Evolutionary conservation across 2,329 filamentous ascomycete genomes (phyloP).

Genomic region (Scytalidium lignicola): DNA sequence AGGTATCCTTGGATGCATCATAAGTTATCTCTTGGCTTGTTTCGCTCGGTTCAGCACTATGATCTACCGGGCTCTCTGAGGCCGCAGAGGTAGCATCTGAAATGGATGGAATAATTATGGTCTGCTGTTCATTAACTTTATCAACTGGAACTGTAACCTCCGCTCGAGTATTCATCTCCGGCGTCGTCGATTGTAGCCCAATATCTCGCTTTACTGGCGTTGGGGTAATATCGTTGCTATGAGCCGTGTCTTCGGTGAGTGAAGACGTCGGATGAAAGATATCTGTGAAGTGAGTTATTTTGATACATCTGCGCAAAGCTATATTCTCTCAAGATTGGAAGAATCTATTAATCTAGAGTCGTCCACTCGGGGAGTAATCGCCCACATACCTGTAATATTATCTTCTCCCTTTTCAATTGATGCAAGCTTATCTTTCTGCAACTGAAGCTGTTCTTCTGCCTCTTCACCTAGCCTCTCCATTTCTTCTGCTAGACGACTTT

Average conservation of each 20-base stretch:
- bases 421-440: constrained; percentile 27
- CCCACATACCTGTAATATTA: constrained; percentile 17
- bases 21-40: not conserved
- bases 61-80: not conserved
- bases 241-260: not conserved
- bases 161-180: not conserved
- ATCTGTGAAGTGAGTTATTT: constrained; percentile 16
- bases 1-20: not conserved
- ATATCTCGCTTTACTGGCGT: not conserved
- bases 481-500: constrained; percentile 27
- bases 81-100: not conserved
- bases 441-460: constrained; percentile 28
- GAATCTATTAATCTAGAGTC: not conserved
- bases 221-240: not conserved
- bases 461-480: constrained; percentile 27
- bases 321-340: not conserved
- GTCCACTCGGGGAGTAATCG: not conserved
- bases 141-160: not conserved
- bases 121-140: not conserved
- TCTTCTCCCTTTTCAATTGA: constrained; percentile 15
- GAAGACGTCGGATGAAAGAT: constrained; percentile 5
- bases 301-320: not conserved
- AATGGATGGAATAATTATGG: not conserved
- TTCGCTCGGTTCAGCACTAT: not conserved
- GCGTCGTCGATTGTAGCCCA: not conserved